Percentiles rank a stretch among this genome's conserved stretches.
Conservation (phyloP, 371 early-diverging fungal species). For the Mortierella sp. region DNA sequence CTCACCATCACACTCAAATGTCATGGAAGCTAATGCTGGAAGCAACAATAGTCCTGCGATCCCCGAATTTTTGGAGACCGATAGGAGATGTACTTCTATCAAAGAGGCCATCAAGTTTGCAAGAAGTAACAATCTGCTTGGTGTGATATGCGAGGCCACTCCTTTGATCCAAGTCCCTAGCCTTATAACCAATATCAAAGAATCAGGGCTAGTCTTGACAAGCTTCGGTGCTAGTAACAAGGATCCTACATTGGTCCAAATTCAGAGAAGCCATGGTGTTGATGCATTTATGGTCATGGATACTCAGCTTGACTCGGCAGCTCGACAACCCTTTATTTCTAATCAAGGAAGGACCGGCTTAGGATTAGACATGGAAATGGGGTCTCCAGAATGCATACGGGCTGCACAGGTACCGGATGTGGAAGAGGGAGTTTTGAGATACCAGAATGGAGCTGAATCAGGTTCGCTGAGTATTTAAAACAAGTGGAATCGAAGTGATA, state of each 20-base stretch:
- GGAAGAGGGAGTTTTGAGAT: constrained; percentile 33
- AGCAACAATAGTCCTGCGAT: not conserved
- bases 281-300: constrained; percentile 85
- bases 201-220: constrained; percentile 88
- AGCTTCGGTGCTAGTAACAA: constrained; percentile 87
- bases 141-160: constrained; percentile 89
- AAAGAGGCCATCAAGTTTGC: constrained; percentile 86
- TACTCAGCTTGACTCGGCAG: not conserved
- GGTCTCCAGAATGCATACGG: not conserved
- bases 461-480: not conserved
- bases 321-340: not conserved
- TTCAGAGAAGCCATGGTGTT: constrained; percentile 86
- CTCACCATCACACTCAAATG: constrained; percentile 13
- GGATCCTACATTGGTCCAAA: constrained; percentile 66
- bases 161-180: constrained; percentile 91
- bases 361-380: not conserved
- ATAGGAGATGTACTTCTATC: constrained; percentile 63
- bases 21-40: not conserved
- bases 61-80: constrained; percentile 32
- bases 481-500: too few relatives aligned
- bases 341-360: constrained; percentile 1
- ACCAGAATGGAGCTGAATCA: constrained; percentile 12
- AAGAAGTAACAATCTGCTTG: constrained; percentile 83
- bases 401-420: constrained; percentile 4
- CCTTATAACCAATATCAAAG: constrained; percentile 89